A percentile compares a stretch with the other conserved stretches of the same genome.
Evolutionary conservation across 805 yeast species (phyloP).

Genomic region (Isabelozyma heimii): DNA sequence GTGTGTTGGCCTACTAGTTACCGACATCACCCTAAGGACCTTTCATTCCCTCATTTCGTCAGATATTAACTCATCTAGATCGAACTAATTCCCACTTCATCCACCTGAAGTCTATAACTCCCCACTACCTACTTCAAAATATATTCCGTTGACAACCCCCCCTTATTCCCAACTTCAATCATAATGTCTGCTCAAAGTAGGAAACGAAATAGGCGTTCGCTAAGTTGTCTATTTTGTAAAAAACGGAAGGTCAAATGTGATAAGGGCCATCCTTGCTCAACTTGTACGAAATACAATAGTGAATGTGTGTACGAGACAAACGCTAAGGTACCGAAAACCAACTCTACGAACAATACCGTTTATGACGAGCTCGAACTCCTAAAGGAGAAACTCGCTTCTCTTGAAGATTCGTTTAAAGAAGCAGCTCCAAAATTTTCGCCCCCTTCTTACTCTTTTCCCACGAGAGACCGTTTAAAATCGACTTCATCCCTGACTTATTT

Average conservation of each 20-base stretch:
- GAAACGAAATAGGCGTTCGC: conserved; percentile 31
- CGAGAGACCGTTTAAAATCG: too few species aligned
- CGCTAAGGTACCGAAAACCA: background rate
- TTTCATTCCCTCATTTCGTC: too few species aligned
- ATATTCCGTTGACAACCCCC: too few species aligned
- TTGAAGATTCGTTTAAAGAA: background rate
- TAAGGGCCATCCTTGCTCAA: conserved; percentile 34
- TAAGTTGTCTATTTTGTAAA: conserved; percentile 47
- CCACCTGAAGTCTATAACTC: too few species aligned
- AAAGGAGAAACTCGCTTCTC: background rate
- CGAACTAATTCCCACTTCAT: too few species aligned
- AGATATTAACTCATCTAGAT: too few species aligned
- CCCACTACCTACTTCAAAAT: too few species aligned
- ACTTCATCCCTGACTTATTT: background rate
- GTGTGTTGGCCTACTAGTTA: too few species aligned
- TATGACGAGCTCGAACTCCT: background rate
- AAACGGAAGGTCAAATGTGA: conserved; percentile 46
- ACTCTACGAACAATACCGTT: background rate
- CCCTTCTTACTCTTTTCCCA: background rate
- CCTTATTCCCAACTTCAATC: too few species aligned
- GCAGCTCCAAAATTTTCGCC: background rate
- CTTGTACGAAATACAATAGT: conserved; percentile 27
- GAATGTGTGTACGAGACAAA: conserved; percentile 21
- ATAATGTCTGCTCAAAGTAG: conserved; percentile 1
- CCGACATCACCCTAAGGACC: too few species aligned